A percentile compares a stretch with the other conserved stretches of the same genome.
These are phyloP conservation scores for Wallacemonas sp. DNA, from an alignment of 208 protist species.

Conservation along the genomic window DNA sequence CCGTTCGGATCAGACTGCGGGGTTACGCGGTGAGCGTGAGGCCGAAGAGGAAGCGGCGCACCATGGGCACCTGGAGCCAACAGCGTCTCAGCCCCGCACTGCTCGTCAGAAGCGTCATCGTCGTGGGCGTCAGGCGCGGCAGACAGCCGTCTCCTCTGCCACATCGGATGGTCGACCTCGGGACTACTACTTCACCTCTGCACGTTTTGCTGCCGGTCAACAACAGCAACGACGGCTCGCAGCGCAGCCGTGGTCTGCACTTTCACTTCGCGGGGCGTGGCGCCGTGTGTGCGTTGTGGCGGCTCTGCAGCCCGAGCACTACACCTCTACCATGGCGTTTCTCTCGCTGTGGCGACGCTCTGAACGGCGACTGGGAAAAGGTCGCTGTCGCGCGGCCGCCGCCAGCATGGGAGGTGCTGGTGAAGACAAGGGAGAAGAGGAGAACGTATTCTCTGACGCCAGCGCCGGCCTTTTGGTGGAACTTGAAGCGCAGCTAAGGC, in stretches of 20 bases:
- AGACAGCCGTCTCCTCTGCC: not conserved
- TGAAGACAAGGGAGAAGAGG: not conserved
- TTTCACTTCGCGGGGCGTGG: slow-evolving; percentile 58
- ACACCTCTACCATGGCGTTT: slow-evolving; percentile 53
- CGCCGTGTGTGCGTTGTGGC: slow-evolving; percentile 54
- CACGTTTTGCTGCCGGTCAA: not conserved
- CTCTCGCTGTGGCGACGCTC: slow-evolving; percentile 12
- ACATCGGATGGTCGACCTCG: not conserved
- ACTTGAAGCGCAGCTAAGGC: not conserved
- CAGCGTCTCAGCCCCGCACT: too few species aligned
- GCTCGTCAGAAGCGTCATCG: too few species aligned
- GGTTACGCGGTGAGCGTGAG: too few species aligned
- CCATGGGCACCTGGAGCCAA: too few species aligned
- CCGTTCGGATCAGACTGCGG: too few species aligned
- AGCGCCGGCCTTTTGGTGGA: not conserved
- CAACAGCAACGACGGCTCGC: slow-evolving; percentile 8
- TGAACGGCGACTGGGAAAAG: not conserved
- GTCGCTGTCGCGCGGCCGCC: not conserved
- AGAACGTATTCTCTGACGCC: not conserved
- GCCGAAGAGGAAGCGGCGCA: too few species aligned
- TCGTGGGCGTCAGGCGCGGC: too few species aligned
- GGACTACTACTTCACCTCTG: not conserved
- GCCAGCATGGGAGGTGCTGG: not conserved
- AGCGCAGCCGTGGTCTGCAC: slow-evolving; percentile 24
- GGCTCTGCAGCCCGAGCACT: slow-evolving; percentile 44